Base-by-base conservation (phyloP, 73 alveolate species). In the Tetrahymena elliotti region DNA sequence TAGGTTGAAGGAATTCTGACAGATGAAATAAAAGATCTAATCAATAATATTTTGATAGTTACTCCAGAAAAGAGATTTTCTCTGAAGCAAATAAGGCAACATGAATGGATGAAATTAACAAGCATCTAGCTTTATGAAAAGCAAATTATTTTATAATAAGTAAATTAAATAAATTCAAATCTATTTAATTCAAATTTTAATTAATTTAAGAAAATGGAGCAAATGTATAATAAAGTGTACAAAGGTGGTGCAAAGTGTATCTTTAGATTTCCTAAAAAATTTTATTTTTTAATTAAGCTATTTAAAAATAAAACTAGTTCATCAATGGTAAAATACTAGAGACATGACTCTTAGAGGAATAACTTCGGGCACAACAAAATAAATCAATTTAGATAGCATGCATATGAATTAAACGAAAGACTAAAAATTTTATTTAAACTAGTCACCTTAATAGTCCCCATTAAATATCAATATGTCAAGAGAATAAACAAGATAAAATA, bases 21-120 rank as follows among this genome's bases (percentile, higher is more conserved):
- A 37, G 93, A 84, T 33, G 95, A 94, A 84, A 84, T 68, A 31
- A 94, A 94, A 27, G 96, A 94, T 88, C 52, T 94, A 39, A 18
- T 94, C 0, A 18, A 6, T 4, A 84, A 92, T 40, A 94, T 94
- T 84, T 93, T 94, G 24, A 84, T 52, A 35, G 84, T 92, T 31
- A 94, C 84, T 94, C 88, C 53, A 11, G 53, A n/a, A 34, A 12
- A 27, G 18, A 39, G 96, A 27, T 47, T 38, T 18, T 41, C 95
- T 2, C 52, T 52, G 34, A 84, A 94, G 39, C 13, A 94, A 88
- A 53, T 94, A 12, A 35, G 93, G 2, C 47, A 92, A n/a, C 96
- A 94, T 88, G 95, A 94, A 36, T 94, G 96, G 96, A 84, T 94
- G 95, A 34, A 68, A 31, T 68, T 68, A 68, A 35, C 88, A n/a